Conservation (phyloP, 1,139 yeast genomes). For the Geotrichum cucujoidarum region DNA sequence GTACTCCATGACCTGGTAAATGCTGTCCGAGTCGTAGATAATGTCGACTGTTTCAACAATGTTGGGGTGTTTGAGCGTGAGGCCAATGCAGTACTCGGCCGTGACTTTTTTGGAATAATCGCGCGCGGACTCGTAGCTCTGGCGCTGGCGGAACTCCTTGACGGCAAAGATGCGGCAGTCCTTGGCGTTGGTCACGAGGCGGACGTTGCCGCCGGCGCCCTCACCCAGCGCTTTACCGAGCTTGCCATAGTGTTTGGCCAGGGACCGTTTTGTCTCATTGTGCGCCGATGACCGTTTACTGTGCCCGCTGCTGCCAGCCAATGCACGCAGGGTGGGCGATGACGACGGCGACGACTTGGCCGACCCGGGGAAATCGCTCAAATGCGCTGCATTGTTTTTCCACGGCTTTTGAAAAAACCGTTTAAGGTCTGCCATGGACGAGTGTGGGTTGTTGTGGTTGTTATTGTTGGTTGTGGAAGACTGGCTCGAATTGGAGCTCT, state of each 20-base stretch:
- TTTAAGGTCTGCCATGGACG: constrained; percentile 32
- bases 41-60: constrained; percentile 91
- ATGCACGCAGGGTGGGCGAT: constrained; percentile 4
- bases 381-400: constrained; percentile 22
- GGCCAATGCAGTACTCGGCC: constrained; percentile 95
- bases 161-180: constrained; percentile 91
- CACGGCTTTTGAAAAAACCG: constrained; percentile 34
- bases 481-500: not conserved
- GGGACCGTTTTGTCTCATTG: constrained; percentile 38
- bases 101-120: constrained; percentile 95
- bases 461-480: not conserved
- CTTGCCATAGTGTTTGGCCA: constrained; percentile 80
- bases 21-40: constrained; percentile 76
- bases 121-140: constrained; percentile 75
- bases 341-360: constrained; percentile 3
- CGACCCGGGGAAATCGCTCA: constrained; percentile 8
- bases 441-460: not conserved
- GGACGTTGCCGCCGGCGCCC: constrained; percentile 97
- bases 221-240: constrained; percentile 88
- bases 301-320: constrained; percentile 1
- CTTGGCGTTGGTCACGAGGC: constrained; percentile 71
- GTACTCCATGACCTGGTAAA: constrained; percentile 95
- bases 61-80: constrained; percentile 90
- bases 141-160: constrained; percentile 86
- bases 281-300: constrained; percentile 1